Evolutionary conservation across 139 green algal species (phyloP), one percentile per base, ranked within the genome.

Genomic region (Picochlorum sp.): DNA sequence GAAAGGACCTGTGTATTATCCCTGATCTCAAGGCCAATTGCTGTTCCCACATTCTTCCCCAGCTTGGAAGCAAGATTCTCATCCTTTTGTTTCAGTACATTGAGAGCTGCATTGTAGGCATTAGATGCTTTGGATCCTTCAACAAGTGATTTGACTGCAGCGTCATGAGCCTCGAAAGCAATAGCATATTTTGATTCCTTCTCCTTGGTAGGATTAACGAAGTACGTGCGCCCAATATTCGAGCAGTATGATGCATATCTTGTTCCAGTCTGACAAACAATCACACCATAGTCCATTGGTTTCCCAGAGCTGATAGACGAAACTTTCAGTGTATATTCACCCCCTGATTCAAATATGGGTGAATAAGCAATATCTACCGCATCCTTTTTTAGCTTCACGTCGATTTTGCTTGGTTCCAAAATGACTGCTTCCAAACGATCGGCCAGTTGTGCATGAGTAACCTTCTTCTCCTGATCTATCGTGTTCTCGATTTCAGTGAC

Each of bases 301-400:
- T 80, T 66, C 50, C 86, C 78, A 23, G 78, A 81, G 66, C 66
- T 79, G 23, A 28, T 44, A 3, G 54, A 57, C 6, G 51, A 56
- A 30, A 80, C 30, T 44, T 78, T 78, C 11, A 95, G 74, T 68
- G 97, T 87, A 72, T 87, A 91, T 23, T 71, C 49, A 2, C 81
- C 80, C 3, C 90, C 84, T 24, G 69, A 85, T 74, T 96, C 90
- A 51, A 98, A 83, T 45, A 96, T 79, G 21, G 94, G 92, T 2
- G 83, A 83, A 78, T 97, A 99, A 31, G 90, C 92, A 30, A 96
- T 85, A 74, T 99, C 94, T 18, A 92, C 78, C 23, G 89, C 85
- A 10, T 96, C 91, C 2, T 72, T 37, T 31, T 75, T 41, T 11
- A 86, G 60, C 70, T 81, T 79, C 45, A 79, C 60, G 16, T 78